Evolutionary conservation across 345 rosid species (phyloP), one percentile per base, ranked within the genome.

Genomic region (Populus davidiana): DNA sequence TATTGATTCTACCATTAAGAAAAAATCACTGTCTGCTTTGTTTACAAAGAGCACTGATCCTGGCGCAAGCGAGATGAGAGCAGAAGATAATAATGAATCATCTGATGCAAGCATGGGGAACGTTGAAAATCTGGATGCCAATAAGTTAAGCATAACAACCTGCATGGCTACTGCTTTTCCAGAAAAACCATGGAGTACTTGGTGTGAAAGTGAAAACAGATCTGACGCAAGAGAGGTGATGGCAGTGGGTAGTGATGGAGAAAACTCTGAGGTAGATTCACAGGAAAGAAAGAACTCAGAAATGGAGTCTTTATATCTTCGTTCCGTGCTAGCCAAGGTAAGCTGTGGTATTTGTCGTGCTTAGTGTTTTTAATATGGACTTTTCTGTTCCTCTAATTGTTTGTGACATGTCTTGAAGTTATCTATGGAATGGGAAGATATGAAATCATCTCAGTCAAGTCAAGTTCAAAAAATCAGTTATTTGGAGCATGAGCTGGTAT

Each of bases 401-500:
- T 66, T 23, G 29, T 2, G 31, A 82, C 0, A 67, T 23, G 72
- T 82, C 23, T 77, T 78, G 75, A 81, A 91, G 98, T 84, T 94
- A 86, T 77, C 85, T 75, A 66, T 69, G 56, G 91, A 80, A 80
- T 59, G 91, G 69, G 86, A 84, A 69, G 97, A 87, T 82, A 85
- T 94, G 76, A 89, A 81, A 88, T 76, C 77, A 76, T 86, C 80
- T 73, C 84, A 84, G 64, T 59, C 70, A 44, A 87, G 88, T 75
- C 94, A 91, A 83, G 75, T 79, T 62, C 69, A 56, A 71, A 91
- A 86, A 85, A 86, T 86, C 81, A 66, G 49, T 82, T 66, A 73
- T 77, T 83, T 92, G 91, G 96, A 92, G 86, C 87, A 82, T 81
- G 91, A 88, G 83, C 84, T 94, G 96, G 98, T 94, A 86, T 70